A percentile compares a stretch with the other conserved stretches of the same genome.
Conservation (phyloP, 164 flowering plant genomes). For the Santalum album region DNA sequence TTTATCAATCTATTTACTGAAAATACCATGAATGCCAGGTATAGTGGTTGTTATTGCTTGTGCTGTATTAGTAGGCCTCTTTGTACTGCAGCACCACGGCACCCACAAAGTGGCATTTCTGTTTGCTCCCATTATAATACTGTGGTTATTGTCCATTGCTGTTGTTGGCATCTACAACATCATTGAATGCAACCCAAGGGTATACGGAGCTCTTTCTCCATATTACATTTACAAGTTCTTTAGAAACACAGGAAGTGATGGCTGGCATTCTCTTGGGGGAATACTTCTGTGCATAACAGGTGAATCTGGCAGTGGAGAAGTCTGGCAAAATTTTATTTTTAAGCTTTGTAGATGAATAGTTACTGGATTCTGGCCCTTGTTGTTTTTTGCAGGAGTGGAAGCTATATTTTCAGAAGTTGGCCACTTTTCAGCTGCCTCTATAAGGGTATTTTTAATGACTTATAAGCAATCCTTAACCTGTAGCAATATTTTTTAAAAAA, state of each 20-base stretch:
- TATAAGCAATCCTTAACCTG: background rate
- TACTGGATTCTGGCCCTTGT: slow-evolving; percentile 2
- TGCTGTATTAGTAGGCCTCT: slow-evolving; percentile 45
- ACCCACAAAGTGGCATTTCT: slow-evolving; percentile 47
- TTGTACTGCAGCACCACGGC: slow-evolving; percentile 62
- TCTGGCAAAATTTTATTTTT: slow-evolving; percentile 2
- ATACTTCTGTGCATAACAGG: slow-evolving; percentile 55
- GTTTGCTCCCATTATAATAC: slow-evolving; percentile 51
- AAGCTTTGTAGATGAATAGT: background rate
- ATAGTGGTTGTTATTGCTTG: slow-evolving; percentile 33
- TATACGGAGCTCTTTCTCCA: slow-evolving; percentile 57
- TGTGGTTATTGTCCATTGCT: slow-evolving; percentile 50
- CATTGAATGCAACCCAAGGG: slow-evolving; percentile 49
- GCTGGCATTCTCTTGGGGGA: slow-evolving; percentile 68
- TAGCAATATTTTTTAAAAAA: background rate
- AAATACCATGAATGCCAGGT: slow-evolving; percentile 23
- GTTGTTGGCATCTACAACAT: slow-evolving; percentile 55
- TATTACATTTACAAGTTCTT: slow-evolving; percentile 50
- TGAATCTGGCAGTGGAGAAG: slow-evolving; percentile 10
- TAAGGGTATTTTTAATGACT: slow-evolving; percentile 40
- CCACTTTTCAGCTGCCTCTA: slow-evolving; percentile 36
- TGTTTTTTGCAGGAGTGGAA: slow-evolving; percentile 43
- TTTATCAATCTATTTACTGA: slow-evolving; percentile 3
- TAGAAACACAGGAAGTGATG: slow-evolving; percentile 48
- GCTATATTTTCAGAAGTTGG: slow-evolving; percentile 65